These are phyloP conservation scores for Choanephora cucurbitarum DNA, from an alignment of 371 early-diverging fungal genomes.

Conservation along the genomic window DNA sequence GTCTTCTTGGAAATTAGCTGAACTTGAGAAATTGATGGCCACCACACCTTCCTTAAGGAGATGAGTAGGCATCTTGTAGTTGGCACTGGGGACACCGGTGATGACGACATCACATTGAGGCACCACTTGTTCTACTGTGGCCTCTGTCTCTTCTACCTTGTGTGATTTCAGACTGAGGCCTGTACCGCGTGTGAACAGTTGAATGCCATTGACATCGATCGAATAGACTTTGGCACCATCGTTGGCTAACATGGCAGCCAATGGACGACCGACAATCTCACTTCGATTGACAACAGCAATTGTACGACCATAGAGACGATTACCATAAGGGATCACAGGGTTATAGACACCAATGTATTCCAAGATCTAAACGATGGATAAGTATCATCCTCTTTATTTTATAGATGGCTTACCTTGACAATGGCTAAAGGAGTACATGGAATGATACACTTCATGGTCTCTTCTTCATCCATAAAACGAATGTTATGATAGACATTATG, in stretches of 20 bases:
- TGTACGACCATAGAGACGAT: constrained; percentile 92
- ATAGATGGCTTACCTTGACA: constrained; percentile 72
- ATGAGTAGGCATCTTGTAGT: constrained; percentile 84
- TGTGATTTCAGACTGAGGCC: constrained; percentile 80
- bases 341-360: constrained; percentile 95
- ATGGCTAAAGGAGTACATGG: constrained; percentile 96
- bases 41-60: constrained; percentile 92
- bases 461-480: constrained; percentile 80
- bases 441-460: constrained; percentile 90
- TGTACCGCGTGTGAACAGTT: constrained; percentile 85
- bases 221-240: constrained; percentile 97
- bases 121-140: constrained; percentile 79
- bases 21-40: constrained; percentile 94
- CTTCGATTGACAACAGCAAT: constrained; percentile 94
- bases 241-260: constrained; percentile 96
- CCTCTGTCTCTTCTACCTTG: constrained; percentile 72
- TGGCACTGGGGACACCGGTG: constrained; percentile 90
- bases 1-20: constrained; percentile 88
- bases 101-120: constrained; percentile 92
- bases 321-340: constrained; percentile 85
- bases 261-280: constrained; percentile 96
- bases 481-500: constrained; percentile 96
- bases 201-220: constrained; percentile 88
- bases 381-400: neutral
- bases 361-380: constrained; percentile 56